Evolutionary conservation across 495 filamentous ascomycete species (phyloP).

Genomic region (Penicillium robsamsonii): DNA sequence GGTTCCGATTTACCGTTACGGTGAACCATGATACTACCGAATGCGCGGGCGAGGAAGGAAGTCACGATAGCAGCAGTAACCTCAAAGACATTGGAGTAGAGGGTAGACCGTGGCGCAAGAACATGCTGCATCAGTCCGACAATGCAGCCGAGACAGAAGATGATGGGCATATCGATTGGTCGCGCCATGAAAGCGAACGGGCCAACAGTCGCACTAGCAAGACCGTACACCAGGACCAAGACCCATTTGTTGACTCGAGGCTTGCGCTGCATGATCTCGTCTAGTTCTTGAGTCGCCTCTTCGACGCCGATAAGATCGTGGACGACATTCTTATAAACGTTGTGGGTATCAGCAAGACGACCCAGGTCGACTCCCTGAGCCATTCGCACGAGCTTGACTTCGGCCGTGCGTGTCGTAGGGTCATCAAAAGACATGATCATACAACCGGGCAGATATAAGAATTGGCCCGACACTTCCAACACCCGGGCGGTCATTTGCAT

Average conservation of each 20-base stretch:
- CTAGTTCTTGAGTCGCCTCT: slow-evolving; percentile 70
- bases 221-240: slow-evolving; percentile 72
- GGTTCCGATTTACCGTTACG: slow-evolving; percentile 52
- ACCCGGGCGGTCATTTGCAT: slow-evolving; percentile 88
- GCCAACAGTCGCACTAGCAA: slow-evolving; percentile 73
- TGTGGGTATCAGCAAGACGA: slow-evolving; percentile 78
- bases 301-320: slow-evolving; percentile 85
- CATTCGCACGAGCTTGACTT: slow-evolving; percentile 82
- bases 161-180: slow-evolving; percentile 82
- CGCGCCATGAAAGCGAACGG: slow-evolving; percentile 88
- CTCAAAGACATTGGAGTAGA: slow-evolving; percentile 85
- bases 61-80: slow-evolving; percentile 82
- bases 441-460: slow-evolving; percentile 86
- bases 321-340: slow-evolving; percentile 90
- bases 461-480: slow-evolving; percentile 86
- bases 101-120: slow-evolving; percentile 71
- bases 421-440: slow-evolving; percentile 98
- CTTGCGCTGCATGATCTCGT: slow-evolving; percentile 63
- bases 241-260: slow-evolving; percentile 70
- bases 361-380: slow-evolving; percentile 80
- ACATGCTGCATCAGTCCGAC: slow-evolving; percentile 82
- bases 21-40: slow-evolving; percentile 65
- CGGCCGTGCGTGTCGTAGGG: slow-evolving; percentile 81
- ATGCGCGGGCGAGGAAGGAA: slow-evolving; percentile 80
- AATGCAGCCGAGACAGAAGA: slow-evolving; percentile 78